These are phyloP conservation scores for Polygonum aviculare DNA, from an alignment of 148 eudicot species.

Conservation along the genomic window DNA sequence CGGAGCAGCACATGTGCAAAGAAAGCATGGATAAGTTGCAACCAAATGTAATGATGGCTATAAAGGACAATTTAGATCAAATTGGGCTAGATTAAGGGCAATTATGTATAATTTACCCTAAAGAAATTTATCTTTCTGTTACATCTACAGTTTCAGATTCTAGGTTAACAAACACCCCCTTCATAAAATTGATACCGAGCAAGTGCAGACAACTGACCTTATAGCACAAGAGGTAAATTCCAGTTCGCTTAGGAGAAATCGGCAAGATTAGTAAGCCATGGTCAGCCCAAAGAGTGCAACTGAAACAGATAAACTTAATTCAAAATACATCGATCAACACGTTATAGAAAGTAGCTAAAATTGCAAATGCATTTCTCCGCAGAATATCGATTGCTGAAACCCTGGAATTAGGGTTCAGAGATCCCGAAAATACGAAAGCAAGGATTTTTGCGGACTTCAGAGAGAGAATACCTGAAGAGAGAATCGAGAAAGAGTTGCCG, in stretches of 20 bases:
- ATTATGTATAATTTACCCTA: neutral
- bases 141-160: neutral
- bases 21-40: no score
- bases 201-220: neutral
- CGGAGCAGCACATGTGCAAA: no score
- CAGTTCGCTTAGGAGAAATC: neutral
- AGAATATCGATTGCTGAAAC: neutral
- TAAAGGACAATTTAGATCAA: neutral
- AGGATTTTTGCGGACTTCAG: neutral
- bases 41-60: no score
- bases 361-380: neutral
- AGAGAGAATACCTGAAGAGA: neutral
- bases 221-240: neutral
- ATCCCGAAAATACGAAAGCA: neutral
- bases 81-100: neutral
- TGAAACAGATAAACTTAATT: constrained; percentile 1
- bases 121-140: neutral
- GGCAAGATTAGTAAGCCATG: neutral
- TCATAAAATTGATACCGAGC: neutral
- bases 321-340: neutral
- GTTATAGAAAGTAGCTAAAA: neutral
- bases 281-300: neutral
- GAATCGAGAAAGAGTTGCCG: neutral
- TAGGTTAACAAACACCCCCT: neutral
- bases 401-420: neutral